These are phyloP conservation scores for Epichloe sibirici DNA, from an alignment of 2,329 filamentous ascomycete species.

Conservation along the genomic window DNA sequence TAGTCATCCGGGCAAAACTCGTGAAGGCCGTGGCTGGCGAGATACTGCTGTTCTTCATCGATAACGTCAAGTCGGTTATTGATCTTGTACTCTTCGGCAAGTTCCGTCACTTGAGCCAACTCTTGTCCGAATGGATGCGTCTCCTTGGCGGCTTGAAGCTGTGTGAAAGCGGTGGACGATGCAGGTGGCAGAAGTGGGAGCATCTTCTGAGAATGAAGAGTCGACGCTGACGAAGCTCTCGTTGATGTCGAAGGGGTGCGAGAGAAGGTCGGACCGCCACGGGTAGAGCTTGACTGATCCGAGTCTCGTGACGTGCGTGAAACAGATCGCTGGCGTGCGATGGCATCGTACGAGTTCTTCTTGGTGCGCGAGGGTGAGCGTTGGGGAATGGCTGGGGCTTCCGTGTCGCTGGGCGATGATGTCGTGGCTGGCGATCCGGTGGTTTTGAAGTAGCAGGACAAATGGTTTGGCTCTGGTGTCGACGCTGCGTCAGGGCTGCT, in stretches of 20 bases:
- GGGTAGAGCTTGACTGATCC: conserved; percentile 39
- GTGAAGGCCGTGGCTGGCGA: conserved; percentile 56
- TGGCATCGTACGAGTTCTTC: conserved; percentile 60
- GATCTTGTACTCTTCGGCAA: conserved; percentile 76
- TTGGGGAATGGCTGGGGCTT: conserved; percentile 51
- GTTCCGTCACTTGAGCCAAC: conserved; percentile 81
- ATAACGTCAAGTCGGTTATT: conserved; percentile 46
- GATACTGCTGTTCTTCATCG: conserved; percentile 54
- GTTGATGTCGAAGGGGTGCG: conserved; percentile 45
- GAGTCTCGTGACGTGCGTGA: conserved; percentile 46
- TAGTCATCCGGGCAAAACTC: conserved; percentile 76
- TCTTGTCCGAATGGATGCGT: conserved; percentile 77
- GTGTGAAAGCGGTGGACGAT: conserved; percentile 18
- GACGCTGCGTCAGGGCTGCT: conserved; percentile 57
- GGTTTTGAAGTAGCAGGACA: conserved; percentile 53
- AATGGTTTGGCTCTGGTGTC: conserved; percentile 51
- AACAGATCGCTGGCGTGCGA: conserved; percentile 54
- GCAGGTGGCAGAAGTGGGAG: conserved; percentile 20
- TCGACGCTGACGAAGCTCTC: conserved; percentile 32
- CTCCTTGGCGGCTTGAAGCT: conserved; percentile 22
- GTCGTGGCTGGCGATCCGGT: conserved; percentile 28
- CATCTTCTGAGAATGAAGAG: conserved; percentile 17
- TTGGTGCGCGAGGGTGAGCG: conserved; percentile 83
- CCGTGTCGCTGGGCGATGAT: conserved; percentile 19
- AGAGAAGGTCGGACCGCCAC: conserved; percentile 43